A percentile compares a stretch with the other conserved stretches of the same genome.
Conservation (phyloP, 352 stramenopile species). For the Phytopythium oedochilum region DNA sequence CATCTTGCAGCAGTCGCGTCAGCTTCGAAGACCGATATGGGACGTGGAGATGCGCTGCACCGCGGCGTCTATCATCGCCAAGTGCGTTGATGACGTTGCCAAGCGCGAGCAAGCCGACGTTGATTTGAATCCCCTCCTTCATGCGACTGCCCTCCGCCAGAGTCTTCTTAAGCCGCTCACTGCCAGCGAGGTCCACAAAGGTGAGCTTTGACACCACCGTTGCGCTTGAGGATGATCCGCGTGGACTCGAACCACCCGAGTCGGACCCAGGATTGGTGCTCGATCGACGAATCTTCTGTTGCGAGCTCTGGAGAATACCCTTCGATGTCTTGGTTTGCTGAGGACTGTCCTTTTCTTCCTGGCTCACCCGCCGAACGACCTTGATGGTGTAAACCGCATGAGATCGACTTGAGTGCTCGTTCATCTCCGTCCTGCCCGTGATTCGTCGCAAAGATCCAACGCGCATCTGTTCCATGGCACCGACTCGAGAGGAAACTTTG, state of each 20-base stretch:
- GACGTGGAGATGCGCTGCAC: slow-evolving; percentile 51
- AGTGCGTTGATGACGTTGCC: slow-evolving; percentile 88
- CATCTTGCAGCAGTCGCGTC: slow-evolving; percentile 78
- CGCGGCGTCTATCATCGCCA: slow-evolving; percentile 54
- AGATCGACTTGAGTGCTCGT: slow-evolving; percentile 83
- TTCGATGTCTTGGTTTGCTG: neutral
- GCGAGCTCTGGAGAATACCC: neutral
- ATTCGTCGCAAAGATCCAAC: slow-evolving; percentile 68
- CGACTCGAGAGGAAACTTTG: slow-evolving; percentile 38
- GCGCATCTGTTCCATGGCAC: slow-evolving; percentile 78
- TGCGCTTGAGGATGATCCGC: slow-evolving; percentile 2
- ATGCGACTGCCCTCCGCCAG: slow-evolving; percentile 78
- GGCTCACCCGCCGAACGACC: slow-evolving; percentile 47
- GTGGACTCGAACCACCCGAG: slow-evolving; percentile 6
- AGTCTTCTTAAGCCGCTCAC: slow-evolving; percentile 84
- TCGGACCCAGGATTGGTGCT: slow-evolving; percentile 3
- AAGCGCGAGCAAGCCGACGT: slow-evolving; percentile 75
- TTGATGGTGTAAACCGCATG: slow-evolving; percentile 88
- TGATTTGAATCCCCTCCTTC: slow-evolving; percentile 90
- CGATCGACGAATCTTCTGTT: slow-evolving; percentile 13
- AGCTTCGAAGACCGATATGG: slow-evolving; percentile 83
- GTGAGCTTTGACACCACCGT: slow-evolving; percentile 78
- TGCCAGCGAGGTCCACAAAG: slow-evolving; percentile 85
- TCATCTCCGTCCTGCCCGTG: slow-evolving; percentile 86
- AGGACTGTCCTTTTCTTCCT: slow-evolving; percentile 10